Evolutionary conservation across 345 rosid species (phyloP).

Genomic region (Combretum micranthum): DNA sequence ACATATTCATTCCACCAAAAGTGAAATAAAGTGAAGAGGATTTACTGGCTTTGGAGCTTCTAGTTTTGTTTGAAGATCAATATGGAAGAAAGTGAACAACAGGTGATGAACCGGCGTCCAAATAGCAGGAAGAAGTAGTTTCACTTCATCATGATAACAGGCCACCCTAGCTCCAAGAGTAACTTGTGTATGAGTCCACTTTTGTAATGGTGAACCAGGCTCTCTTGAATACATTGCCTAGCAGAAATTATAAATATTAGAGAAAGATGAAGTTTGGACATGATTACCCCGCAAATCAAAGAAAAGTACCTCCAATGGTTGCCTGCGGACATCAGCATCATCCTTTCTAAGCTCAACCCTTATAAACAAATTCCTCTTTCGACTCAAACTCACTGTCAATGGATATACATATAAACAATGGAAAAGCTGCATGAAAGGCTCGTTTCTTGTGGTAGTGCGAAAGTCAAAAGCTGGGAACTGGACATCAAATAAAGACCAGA

Average conservation of each 20-base stretch:
- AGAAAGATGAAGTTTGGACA: neutral
- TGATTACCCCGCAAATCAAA: neutral
- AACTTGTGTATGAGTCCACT: conserved; percentile 89
- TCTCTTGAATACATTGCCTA: conserved; percentile 90
- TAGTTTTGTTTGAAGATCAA: conserved; percentile 93
- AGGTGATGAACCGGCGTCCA: conserved; percentile 98
- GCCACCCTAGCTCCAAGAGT: conserved; percentile 82
- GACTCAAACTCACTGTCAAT: conserved; percentile 70
- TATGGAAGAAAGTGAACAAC: conserved; percentile 89
- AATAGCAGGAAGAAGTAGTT: conserved; percentile 77
- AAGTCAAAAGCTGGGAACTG: conserved; percentile 96
- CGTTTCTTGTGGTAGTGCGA: conserved; percentile 84
- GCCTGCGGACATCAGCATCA: conserved; percentile 83
- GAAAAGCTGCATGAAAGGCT: conserved; percentile 96
- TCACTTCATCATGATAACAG: conserved; percentile 87
- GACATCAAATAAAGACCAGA: conserved; percentile 6
- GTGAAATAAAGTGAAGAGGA: conserved; percentile 4
- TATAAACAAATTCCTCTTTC: conserved; percentile 86
- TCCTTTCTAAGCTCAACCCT: conserved; percentile 92
- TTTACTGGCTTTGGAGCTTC: conserved; percentile 99
- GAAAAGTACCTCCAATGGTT: conserved; percentile 73
- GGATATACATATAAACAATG: conserved; percentile 96
- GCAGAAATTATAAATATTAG: conserved; percentile 14
- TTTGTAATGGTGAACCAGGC: conserved; percentile 60
- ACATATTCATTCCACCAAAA: too few species aligned